A percentile compares a stretch with the other conserved stretches of the same genome.
Conservation (phyloP, 2,329 filamentous ascomycete genomes). For the Curvularia sp. region DNA sequence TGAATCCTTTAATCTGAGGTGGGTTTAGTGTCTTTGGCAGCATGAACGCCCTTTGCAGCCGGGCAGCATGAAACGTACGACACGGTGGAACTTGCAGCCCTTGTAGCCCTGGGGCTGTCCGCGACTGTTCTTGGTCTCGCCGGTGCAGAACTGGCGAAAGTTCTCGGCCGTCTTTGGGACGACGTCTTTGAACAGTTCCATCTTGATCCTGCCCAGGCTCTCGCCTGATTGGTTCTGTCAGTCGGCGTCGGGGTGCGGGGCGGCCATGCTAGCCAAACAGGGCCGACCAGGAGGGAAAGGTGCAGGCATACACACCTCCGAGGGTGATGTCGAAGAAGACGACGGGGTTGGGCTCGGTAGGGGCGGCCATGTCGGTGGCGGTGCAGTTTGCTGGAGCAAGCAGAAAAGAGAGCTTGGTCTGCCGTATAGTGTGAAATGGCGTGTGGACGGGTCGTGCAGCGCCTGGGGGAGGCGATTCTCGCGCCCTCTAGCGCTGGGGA, state of each 20-base stretch:
- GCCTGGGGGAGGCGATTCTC: slow-evolving; percentile 9
- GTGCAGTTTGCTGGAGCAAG: slow-evolving; percentile 25
- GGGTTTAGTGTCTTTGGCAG: slow-evolving; percentile 15
- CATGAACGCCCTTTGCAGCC: background rate
- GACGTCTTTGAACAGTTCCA: slow-evolving; percentile 80
- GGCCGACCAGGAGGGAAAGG: slow-evolving; percentile 15
- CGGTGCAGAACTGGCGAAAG: slow-evolving; percentile 96
- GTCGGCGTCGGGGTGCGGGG: slow-evolving; percentile 15
- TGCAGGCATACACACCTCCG: slow-evolving; percentile 65
- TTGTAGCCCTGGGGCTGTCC: slow-evolving; percentile 92
- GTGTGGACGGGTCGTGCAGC: slow-evolving; percentile 16
- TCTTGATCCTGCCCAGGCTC: slow-evolving; percentile 48
- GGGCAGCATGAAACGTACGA: slow-evolving; percentile 65
- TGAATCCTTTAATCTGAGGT: slow-evolving; percentile 86
- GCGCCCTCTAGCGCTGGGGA: slow-evolving; percentile 3
- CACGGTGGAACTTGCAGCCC: slow-evolving; percentile 89
- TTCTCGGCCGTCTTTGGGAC: slow-evolving; percentile 93
- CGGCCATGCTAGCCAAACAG: slow-evolving; percentile 8
- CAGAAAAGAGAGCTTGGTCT: background rate
- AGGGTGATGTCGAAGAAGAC: slow-evolving; percentile 82
- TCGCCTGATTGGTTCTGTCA: slow-evolving; percentile 42
- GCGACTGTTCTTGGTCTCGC: slow-evolving; percentile 80
- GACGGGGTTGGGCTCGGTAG: slow-evolving; percentile 54
- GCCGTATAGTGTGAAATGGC: background rate
- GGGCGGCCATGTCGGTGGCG: slow-evolving; percentile 46